phyloP scores from a whole-genome alignment of 805 yeast species.

The Saturnispora besseyi region DNA sequence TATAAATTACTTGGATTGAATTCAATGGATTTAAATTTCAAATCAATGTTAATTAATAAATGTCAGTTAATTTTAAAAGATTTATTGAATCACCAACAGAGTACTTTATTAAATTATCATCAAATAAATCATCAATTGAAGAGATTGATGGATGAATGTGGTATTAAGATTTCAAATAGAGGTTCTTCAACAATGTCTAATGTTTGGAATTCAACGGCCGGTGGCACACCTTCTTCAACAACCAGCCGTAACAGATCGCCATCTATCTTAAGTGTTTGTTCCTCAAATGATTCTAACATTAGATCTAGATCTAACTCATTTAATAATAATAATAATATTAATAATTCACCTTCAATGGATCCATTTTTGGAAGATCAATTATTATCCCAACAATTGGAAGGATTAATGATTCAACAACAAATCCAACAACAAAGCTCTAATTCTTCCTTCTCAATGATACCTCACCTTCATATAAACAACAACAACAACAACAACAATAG shows the following conservation, averaged over 20 bases:
- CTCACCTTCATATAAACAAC: not conserved
- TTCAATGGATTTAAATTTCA: constrained; percentile 45
- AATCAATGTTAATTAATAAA: constrained; percentile 49
- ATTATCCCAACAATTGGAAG: constrained; percentile 24
- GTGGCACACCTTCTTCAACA: constrained; percentile 3
- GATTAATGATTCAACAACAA: constrained; percentile 10
- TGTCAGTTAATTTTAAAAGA: constrained; percentile 57
- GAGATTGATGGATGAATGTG: constrained; percentile 87
- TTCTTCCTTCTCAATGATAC: not conserved
- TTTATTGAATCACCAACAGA: constrained; percentile 39
- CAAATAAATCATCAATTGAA: constrained; percentile 66
- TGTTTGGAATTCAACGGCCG: not conserved
- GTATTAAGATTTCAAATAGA: constrained; percentile 33
- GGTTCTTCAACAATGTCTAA: constrained; percentile 4
- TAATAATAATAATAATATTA: not conserved
- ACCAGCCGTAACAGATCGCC: constrained; percentile 6
- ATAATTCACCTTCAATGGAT: not conserved
- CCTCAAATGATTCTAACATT: not conserved
- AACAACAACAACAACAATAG: not conserved
- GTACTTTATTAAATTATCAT: constrained; percentile 24
- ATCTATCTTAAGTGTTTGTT: constrained; percentile 1
- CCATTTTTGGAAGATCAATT: constrained; percentile 17
- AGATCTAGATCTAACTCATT: constrained; percentile 7
- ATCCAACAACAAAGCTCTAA: not conserved
- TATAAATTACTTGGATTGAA: constrained; percentile 75